phyloP scores from a whole-genome alignment of 2,329 filamentous ascomycete species.

The Xylaria sp. region DNA sequence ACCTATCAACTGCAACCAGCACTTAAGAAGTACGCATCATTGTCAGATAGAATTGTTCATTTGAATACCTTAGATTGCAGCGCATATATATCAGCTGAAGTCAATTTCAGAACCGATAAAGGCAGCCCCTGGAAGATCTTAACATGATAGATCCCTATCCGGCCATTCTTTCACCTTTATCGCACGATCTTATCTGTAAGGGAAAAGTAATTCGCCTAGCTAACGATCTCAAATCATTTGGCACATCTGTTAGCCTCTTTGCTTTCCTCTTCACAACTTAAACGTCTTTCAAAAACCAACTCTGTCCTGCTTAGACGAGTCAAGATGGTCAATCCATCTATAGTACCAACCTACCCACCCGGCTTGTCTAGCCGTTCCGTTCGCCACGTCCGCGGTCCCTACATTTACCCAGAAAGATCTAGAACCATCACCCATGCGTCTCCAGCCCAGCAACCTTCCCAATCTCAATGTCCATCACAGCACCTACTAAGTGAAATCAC shows the following conservation, averaged over 20 bases:
- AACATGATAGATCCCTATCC: background rate
- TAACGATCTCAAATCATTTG: background rate
- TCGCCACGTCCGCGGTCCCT: background rate
- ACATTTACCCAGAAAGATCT: background rate
- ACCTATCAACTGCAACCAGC: background rate
- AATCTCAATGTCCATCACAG: background rate
- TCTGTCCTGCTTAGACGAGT: background rate
- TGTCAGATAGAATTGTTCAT: background rate
- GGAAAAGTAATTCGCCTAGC: background rate
- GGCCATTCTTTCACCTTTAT: background rate
- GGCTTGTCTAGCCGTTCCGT: background rate
- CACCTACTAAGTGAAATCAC: background rate
- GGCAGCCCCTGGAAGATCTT: background rate
- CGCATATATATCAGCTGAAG: background rate
- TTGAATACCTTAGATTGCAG: background rate
- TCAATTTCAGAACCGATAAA: background rate
- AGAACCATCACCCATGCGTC: background rate
- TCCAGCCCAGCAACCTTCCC: background rate
- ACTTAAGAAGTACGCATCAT: background rate
- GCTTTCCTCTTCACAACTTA: background rate
- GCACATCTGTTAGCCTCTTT: background rate
- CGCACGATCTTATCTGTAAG: background rate
- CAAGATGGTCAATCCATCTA: background rate
- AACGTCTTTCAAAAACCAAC: background rate
- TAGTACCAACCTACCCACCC: background rate